Evolutionary conservation across 73 alveolate genomes (phyloP).

Genomic region (Tetrahymena thermophila): DNA sequence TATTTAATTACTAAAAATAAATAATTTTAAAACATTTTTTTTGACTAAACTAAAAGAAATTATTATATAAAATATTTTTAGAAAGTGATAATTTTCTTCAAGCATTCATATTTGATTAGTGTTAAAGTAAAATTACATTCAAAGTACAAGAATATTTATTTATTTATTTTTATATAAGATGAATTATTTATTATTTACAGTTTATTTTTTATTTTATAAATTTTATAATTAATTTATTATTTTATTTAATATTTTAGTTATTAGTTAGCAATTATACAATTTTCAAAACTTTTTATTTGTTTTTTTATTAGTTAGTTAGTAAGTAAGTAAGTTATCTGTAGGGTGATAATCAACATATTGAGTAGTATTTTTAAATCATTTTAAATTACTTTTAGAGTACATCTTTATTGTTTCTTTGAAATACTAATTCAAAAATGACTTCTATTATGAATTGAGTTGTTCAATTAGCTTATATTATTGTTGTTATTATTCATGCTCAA

Average conservation of each 20-base stretch:
- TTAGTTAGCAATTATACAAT: not conserved
- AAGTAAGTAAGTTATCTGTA: not conserved
- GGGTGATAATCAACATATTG: not conserved
- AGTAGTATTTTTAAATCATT: not conserved
- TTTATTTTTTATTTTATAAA: too few species aligned
- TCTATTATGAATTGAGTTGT: not conserved
- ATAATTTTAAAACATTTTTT: too few species aligned
- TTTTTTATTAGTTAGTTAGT: not conserved
- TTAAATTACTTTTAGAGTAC: not conserved
- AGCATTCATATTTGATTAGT: too few species aligned
- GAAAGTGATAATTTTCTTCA: too few species aligned
- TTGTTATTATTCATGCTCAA: not conserved
- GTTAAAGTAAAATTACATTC: not conserved
- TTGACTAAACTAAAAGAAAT: too few species aligned
- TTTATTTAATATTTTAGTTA: too few species aligned
- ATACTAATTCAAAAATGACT: not conserved
- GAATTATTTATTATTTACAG: not conserved
- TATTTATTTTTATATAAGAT: not conserved
- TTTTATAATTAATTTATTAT: too few species aligned
- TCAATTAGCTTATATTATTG: not conserved
- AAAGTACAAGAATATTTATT: not conserved
- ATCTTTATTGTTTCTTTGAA: not conserved
- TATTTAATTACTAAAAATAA: too few species aligned
- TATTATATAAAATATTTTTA: too few species aligned
- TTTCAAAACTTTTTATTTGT: not conserved